A percentile compares a stretch with the other conserved stretches of the same genome.
Evolutionary conservation across 176 grass and related monocot genomes (phyloP).

Genomic region (Aegilops speltoides): DNA sequence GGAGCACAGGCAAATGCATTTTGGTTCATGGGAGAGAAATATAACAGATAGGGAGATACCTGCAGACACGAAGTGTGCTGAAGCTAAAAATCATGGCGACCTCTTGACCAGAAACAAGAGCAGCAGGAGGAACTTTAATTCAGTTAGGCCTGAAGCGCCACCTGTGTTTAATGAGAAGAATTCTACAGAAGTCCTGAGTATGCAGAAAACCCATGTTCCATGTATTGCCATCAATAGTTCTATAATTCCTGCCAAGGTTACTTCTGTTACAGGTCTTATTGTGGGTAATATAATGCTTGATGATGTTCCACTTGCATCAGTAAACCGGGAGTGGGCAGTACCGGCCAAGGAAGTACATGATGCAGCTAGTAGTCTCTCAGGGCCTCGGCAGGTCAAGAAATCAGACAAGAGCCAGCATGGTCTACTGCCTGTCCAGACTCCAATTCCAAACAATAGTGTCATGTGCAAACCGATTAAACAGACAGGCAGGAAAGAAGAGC

Average conservation of each 20-base stretch:
- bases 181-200: conserved; percentile 12
- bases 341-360: conserved; percentile 30
- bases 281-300: conserved; percentile 36
- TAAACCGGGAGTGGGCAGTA: conserved; percentile 26
- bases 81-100: conserved; percentile 19
- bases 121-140: conserved; percentile 35
- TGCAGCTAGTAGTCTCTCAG: conserved; percentile 34
- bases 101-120: conserved; percentile 42
- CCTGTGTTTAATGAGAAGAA: conserved; percentile 29
- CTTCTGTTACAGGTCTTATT: conserved; percentile 36
- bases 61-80: conserved; percentile 24
- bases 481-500: conserved; percentile 37
- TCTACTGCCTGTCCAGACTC: conserved; percentile 21
- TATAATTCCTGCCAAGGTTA: conserved; percentile 23
- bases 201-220: conserved; percentile 21
- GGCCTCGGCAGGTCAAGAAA: conserved; percentile 37
- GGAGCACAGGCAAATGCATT: conserved; percentile 49
- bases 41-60: conserved; percentile 31
- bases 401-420: conserved; percentile 37
- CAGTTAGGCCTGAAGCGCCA: background rate
- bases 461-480: conserved; percentile 49
- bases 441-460: conserved; percentile 36
- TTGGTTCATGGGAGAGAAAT: conserved; percentile 29
- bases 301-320: conserved; percentile 16
- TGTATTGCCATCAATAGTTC: conserved; percentile 25